Evolutionary conservation across 768 basidiomycete species (phyloP), one percentile per base, ranked within the genome.

Genomic region (Russula brevipes): DNA sequence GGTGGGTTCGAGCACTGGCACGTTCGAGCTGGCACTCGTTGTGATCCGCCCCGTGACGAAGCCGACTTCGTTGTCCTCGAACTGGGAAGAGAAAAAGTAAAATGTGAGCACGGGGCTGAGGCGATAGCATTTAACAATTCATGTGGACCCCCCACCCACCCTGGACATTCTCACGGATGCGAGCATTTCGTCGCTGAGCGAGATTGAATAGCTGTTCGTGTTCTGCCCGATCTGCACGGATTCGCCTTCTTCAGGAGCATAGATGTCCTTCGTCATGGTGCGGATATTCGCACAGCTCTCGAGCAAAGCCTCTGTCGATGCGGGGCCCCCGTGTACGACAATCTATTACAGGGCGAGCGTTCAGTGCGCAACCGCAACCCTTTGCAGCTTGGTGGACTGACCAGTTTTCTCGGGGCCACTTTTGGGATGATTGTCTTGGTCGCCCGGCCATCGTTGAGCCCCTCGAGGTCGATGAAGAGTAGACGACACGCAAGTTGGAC

Each of bases 1-100:
- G 35, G 81, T 74, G 6, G 88, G 87, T 70, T 97, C 95, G 35
- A 99, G 85, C 14, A 87, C 84, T 1, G 96, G 94, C 58, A 98
- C 87, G 5, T 86, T 91, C 2, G 95, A 93, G 65, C 87, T 92
- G 17, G 92, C 86, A 60, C 91, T 88, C 36, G 87, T 83, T 4
- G 88, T 81, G 38, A 98, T 85, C n/a, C 89, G 84, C 24, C 97
- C 97, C 24, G 86, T 85, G 49, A 99, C 86, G 73, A 87, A 95
- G 17, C 91, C 94, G 50, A 99, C 89, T 74, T 98, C 94, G 70
- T 94, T 98, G 73, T 98, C 96, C 70, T 98, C 97, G 72, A 97
- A 98, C 94, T 98, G 69, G 24, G 24, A 24, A 38, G 52, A 57
- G 33, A 17, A 45, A 10, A 33, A 60, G 61, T 39, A 16, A 52